Conservation (phyloP, 202 grass and related monocot genomes). For the Schoenoplectus tabernaemontani region DNA sequence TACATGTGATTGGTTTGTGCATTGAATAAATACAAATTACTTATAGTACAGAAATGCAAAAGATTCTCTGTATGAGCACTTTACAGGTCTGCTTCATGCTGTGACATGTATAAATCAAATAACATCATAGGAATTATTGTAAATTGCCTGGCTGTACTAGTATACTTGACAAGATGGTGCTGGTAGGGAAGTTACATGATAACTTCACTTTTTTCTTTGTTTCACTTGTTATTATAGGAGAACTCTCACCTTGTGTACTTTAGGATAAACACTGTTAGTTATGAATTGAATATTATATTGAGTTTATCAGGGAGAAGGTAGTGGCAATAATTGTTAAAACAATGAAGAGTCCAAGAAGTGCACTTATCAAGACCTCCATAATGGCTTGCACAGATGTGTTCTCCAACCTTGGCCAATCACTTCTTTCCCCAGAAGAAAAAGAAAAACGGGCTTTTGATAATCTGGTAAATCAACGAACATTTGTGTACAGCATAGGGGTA, state of each 20-base stretch:
- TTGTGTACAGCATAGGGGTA: not conserved
- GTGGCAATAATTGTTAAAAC: slow-evolving; percentile 55
- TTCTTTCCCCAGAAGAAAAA: slow-evolving; percentile 31
- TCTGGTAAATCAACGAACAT: slow-evolving; percentile 34
- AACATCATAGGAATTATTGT: not conserved
- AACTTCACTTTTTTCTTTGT: not conserved
- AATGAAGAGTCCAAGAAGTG: slow-evolving; percentile 94
- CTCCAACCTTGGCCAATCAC: slow-evolving; percentile 31
- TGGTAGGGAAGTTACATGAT: not conserved
- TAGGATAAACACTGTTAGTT: not conserved
- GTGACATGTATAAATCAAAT: not conserved
- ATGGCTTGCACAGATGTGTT: slow-evolving; percentile 86
- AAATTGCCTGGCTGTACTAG: not conserved
- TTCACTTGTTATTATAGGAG: not conserved
- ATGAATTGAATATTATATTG: not conserved
- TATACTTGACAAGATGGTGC: not conserved
- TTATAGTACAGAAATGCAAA: not conserved
- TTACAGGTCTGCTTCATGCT: not conserved
- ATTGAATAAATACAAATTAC: not conserved
- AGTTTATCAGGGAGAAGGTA: slow-evolving; percentile 56
- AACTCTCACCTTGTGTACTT: not conserved
- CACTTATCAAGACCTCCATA: slow-evolving; percentile 79
- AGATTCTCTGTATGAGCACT: not conserved
- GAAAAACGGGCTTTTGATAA: slow-evolving; percentile 51
- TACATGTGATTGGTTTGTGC: not conserved